These are phyloP conservation scores for Peronospora destructor DNA, from an alignment of 352 stramenopile species.

Conservation along the genomic window DNA sequence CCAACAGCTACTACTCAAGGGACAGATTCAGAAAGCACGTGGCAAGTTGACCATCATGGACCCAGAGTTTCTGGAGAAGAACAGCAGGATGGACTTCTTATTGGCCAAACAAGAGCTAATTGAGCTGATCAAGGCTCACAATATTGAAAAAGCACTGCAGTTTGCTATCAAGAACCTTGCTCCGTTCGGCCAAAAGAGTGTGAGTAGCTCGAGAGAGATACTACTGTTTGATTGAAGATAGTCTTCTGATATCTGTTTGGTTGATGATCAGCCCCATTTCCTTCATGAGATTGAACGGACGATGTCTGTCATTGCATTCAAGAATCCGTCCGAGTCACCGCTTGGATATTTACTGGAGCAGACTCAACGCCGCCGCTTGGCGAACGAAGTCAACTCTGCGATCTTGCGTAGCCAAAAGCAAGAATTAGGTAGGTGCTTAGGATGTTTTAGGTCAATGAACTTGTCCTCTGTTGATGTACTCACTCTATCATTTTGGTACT, in stretches of 20 bases:
- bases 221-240: background rate
- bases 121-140: slow-evolving; percentile 63
- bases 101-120: slow-evolving; percentile 76
- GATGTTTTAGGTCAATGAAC: background rate
- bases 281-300: slow-evolving; percentile 72
- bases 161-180: slow-evolving; percentile 72
- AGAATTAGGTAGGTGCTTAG: slow-evolving; percentile 47
- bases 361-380: slow-evolving; percentile 53
- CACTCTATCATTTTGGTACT: slow-evolving; percentile 1
- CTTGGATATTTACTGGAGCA: slow-evolving; percentile 55
- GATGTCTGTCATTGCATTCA: slow-evolving; percentile 73
- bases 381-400: slow-evolving; percentile 67
- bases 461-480: slow-evolving; percentile 6
- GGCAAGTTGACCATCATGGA: slow-evolving; percentile 51
- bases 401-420: slow-evolving; percentile 69
- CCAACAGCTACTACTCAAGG: slow-evolving; percentile 57
- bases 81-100: slow-evolving; percentile 62
- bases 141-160: slow-evolving; percentile 55
- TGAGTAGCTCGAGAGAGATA: slow-evolving; percentile 21
- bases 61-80: slow-evolving; percentile 49
- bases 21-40: slow-evolving; percentile 52
- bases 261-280: slow-evolving; percentile 42
- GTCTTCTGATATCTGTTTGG: slow-evolving; percentile 1
- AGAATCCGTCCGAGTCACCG: slow-evolving; percentile 52
- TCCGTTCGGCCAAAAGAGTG: slow-evolving; percentile 66